Evolutionary conservation across 305 asterid genomes (phyloP).

Genomic region (Plantago coronopus): DNA sequence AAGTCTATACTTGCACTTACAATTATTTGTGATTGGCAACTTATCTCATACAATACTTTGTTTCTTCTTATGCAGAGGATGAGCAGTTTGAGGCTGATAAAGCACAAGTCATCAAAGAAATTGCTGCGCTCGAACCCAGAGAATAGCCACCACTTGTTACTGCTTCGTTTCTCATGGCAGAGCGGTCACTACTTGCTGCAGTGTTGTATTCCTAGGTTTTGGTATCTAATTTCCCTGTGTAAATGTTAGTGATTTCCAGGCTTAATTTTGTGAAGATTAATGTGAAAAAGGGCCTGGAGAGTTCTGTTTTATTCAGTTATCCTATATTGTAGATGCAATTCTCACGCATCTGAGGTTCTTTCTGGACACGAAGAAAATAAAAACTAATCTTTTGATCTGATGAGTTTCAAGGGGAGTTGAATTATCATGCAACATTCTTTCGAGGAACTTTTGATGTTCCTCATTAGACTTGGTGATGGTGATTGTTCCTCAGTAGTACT

Average conservation of each 20-base stretch:
- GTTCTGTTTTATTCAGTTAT: slow-evolving; percentile 18
- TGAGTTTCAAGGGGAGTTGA: no score
- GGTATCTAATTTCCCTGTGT: slow-evolving; percentile 9
- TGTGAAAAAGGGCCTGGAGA: slow-evolving; percentile 11
- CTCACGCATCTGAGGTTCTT: slow-evolving; percentile 22
- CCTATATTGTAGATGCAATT: slow-evolving; percentile 20
- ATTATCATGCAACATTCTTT: no score
- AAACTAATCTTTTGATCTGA: slow-evolving; percentile 3
- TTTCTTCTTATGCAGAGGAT: slow-evolving; percentile 55
- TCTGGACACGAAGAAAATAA: slow-evolving; percentile 2
- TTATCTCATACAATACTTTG: slow-evolving; percentile 13
- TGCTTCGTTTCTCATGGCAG: slow-evolving; percentile 19
- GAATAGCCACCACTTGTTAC: slow-evolving; percentile 26
- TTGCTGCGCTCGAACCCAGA: slow-evolving; percentile 86
- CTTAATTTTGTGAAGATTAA: slow-evolving; percentile 21
- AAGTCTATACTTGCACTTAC: neutral
- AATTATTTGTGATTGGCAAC: neutral
- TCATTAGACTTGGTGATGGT: no score
- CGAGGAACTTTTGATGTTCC: no score
- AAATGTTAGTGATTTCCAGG: slow-evolving; percentile 18
- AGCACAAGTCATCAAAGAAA: slow-evolving; percentile 92
- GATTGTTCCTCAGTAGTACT: no score
- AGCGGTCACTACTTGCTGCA: slow-evolving; percentile 18
- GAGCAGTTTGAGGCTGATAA: slow-evolving; percentile 95
- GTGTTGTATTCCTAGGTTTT: slow-evolving; percentile 24